These are phyloP conservation scores for Penicillium sclerotigenum DNA, from an alignment of 2,329 filamentous ascomycete species.

Conservation along the genomic window DNA sequence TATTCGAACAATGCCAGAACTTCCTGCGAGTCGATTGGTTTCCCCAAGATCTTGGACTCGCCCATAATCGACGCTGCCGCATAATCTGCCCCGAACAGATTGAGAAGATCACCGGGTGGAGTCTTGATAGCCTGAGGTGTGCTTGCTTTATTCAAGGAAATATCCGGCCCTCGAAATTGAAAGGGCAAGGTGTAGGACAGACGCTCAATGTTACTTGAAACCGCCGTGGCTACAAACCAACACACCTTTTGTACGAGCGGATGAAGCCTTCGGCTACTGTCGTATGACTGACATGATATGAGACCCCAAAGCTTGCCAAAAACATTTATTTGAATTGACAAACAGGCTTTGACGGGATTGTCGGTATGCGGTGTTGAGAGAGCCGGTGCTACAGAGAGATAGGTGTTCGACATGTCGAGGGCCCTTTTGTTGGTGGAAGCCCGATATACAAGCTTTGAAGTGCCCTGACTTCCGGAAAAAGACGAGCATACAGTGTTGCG, in stretches of 20 bases:
- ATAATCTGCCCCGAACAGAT: slow-evolving; percentile 79
- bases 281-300: slow-evolving; percentile 80
- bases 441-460: slow-evolving; percentile 74
- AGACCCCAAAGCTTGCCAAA: slow-evolving; percentile 84
- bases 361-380: slow-evolving; percentile 76
- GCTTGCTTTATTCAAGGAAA: slow-evolving; percentile 68
- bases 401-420: slow-evolving; percentile 76
- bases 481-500: slow-evolving; percentile 80
- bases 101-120: slow-evolving; percentile 77
- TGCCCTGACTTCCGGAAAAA: slow-evolving; percentile 73
- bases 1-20: slow-evolving; percentile 80
- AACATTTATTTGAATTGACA: slow-evolving; percentile 87
- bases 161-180: slow-evolving; percentile 75
- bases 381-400: slow-evolving; percentile 79
- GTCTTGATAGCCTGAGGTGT: slow-evolving; percentile 75
- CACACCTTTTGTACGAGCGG: slow-evolving; percentile 90
- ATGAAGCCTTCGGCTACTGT: slow-evolving; percentile 73
- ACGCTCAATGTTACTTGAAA: slow-evolving; percentile 79
- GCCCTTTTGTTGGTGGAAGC: slow-evolving; percentile 68
- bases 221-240: slow-evolving; percentile 76
- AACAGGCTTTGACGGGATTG: slow-evolving; percentile 80
- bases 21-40: slow-evolving; percentile 72
- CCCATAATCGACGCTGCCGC: slow-evolving; percentile 76
- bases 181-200: slow-evolving; percentile 78
- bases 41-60: slow-evolving; percentile 79